Base-by-base conservation (phyloP, 2,329 filamentous ascomycete genomes). In the Teratosphaeriaceae sp. region DNA sequence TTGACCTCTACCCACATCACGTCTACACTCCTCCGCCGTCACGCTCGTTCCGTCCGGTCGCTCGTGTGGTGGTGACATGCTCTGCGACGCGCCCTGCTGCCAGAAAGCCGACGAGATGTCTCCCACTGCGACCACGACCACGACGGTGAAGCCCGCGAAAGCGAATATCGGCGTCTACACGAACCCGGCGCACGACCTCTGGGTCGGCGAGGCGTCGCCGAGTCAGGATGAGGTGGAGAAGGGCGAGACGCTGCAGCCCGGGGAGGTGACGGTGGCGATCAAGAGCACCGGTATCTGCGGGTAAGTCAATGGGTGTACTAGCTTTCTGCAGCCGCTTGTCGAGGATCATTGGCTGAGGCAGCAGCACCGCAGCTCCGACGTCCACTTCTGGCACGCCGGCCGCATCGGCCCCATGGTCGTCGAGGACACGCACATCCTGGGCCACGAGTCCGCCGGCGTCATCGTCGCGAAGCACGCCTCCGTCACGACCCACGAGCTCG, bases 371-470 rank as follows among this genome's bases (percentile, higher is more conserved):
- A 48, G 80, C 71, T 79, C 80, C 1, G 89, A 96, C 66, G 83
- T 96, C 44, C 90, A 97, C 70, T 97, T 96, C 73, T 96, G 90
- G 90, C 87, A 94, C 63, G 84, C 84, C 38, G 90, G 90, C 53
- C 86, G 85, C 71, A 96, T 97, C 62, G 90, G 90, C 22, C 89
- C 89, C 54, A 96, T 96, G 88, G 83, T 96, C 50, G 90, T 97
- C 38, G 76, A 78, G 54, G 85, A 78, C 59, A 83, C 89, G 60
- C 90, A 96, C 66, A 88, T 96, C 59, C 81, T 97, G 18, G 90
- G 90, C 54, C 90, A 97, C 73, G 90, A 97, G 70, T 92, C 87
- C 31, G 85, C 88, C 3, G 90, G 89, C 50, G 82, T 73, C 27
- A 68, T 96, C 46, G 76, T 96, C 53, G 85, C 88, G 13, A 69